A percentile compares a stretch with the other conserved stretches of the same genome.
phyloP scores from a whole-genome alignment of 129 eudicot species.

The Solidago caesia region DNA sequence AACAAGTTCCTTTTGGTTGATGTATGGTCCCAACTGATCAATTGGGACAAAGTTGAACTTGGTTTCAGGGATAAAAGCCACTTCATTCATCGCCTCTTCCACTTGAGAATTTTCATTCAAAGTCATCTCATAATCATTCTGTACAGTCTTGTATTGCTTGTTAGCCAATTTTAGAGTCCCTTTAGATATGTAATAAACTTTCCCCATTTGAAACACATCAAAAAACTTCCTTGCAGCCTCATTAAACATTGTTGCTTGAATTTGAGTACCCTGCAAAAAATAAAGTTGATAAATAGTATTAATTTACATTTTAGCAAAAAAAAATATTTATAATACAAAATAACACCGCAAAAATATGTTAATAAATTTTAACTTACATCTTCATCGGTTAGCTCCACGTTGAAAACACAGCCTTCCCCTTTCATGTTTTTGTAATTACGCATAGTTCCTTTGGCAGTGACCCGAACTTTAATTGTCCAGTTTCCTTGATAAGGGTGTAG shows the following conservation, averaged over 20 bases:
- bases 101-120: constrained; percentile 77
- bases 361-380: constrained; percentile 51
- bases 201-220: constrained; percentile 82
- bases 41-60: constrained; percentile 82
- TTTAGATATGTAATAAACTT: constrained; percentile 88
- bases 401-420: constrained; percentile 94
- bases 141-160: constrained; percentile 86
- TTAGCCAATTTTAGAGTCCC: constrained; percentile 84
- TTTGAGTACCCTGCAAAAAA: constrained; percentile 82
- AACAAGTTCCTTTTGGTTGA: constrained; percentile 68
- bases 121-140: constrained; percentile 97
- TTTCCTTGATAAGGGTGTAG: constrained; percentile 93
- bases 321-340: not conserved
- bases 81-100: constrained; percentile 75
- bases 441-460: constrained; percentile 77
- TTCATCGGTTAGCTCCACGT: constrained; percentile 91
- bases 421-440: constrained; percentile 65
- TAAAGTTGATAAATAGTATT: not conserved
- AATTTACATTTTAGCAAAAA: not conserved
- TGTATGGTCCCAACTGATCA: constrained; percentile 88
- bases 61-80: constrained; percentile 70
- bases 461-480: constrained; percentile 89
- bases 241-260: constrained; percentile 93
- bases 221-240: constrained; percentile 87
- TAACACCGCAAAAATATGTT: not conserved